Conservation (phyloP, 2,329 filamentous ascomycete genomes). For the Fusarium brachygibbosum region DNA sequence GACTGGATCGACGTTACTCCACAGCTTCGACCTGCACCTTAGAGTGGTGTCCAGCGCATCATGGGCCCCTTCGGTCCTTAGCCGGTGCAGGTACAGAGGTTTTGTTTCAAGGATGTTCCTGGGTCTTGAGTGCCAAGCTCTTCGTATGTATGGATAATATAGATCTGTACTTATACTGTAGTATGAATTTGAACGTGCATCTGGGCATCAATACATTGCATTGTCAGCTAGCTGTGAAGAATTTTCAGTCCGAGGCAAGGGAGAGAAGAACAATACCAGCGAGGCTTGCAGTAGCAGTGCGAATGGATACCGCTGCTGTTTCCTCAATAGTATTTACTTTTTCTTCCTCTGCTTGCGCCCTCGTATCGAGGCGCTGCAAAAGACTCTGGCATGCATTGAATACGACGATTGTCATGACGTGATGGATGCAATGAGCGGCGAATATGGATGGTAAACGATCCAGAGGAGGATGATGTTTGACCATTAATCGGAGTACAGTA, state of each 20-base stretch:
- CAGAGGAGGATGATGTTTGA: not conserved
- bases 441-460: not conserved
- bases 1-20: not conserved
- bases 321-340: conserved; percentile 16
- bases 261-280: conserved; percentile 11
- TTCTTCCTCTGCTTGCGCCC: not conserved
- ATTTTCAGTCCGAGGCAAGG: conserved; percentile 20
- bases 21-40: conserved; percentile 14
- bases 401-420: conserved; percentile 12
- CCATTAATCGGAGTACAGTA: not conserved
- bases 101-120: conserved; percentile 30
- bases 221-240: conserved; percentile 7
- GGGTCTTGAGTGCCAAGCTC: conserved; percentile 24
- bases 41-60: conserved; percentile 31
- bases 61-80: conserved; percentile 12
- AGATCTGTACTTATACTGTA: conserved; percentile 2
- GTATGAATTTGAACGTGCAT: conserved; percentile 13
- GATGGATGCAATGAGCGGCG: conserved; percentile 1
- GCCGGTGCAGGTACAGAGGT: conserved; percentile 37
- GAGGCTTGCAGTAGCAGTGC: not conserved
- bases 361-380: conserved; percentile 2
- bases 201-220: not conserved
- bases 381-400: conserved; percentile 10
- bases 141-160: not conserved
- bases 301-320: not conserved